These are phyloP conservation scores for Pseudonectria foliicola DNA, from an alignment of 2,329 filamentous ascomycete genomes.

Conservation along the genomic window DNA sequence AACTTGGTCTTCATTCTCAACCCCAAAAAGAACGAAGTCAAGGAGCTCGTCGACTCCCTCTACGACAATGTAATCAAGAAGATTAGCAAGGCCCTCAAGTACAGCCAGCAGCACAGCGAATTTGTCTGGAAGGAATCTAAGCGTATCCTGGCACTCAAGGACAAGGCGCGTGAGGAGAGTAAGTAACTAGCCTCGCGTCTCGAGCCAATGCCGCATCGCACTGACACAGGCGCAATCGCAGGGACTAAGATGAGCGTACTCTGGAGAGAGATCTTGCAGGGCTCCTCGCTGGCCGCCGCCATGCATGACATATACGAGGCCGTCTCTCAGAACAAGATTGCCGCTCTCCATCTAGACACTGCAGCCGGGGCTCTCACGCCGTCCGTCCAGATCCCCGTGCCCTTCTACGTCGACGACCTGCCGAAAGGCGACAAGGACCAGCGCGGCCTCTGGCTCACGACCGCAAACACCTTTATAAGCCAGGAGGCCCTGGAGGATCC, in stretches of 20 bases:
- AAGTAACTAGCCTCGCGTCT: constrained; percentile 18
- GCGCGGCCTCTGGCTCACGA: constrained; percentile 78
- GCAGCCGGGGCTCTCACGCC: constrained; percentile 50
- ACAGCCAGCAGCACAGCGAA: constrained; percentile 80
- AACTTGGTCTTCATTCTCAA: constrained; percentile 90
- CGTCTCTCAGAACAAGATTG: constrained; percentile 78
- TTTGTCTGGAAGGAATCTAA: constrained; percentile 92
- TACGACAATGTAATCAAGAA: constrained; percentile 88
- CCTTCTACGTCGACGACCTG: constrained; percentile 65
- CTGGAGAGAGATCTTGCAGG: constrained; percentile 64
- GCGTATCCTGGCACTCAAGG: constrained; percentile 71
- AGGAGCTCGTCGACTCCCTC: constrained; percentile 64
- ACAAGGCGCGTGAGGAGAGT: constrained; percentile 69
- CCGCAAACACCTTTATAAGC: constrained; percentile 66
- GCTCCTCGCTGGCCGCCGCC: constrained; percentile 72
- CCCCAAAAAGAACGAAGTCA: constrained; percentile 69
- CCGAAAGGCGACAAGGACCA: constrained; percentile 62
- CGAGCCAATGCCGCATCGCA: background rate
- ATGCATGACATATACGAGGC: constrained; percentile 77
- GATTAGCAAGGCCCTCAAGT: constrained; percentile 85
- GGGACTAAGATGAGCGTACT: constrained; percentile 55
- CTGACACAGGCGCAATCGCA: constrained; percentile 20
- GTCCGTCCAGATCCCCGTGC: constrained; percentile 58
- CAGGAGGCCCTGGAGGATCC: constrained; percentile 62
- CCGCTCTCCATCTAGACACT: constrained; percentile 69